phyloP scores from a whole-genome alignment of 1,139 yeast species.

The Oligophagozyma castellii region DNA sequence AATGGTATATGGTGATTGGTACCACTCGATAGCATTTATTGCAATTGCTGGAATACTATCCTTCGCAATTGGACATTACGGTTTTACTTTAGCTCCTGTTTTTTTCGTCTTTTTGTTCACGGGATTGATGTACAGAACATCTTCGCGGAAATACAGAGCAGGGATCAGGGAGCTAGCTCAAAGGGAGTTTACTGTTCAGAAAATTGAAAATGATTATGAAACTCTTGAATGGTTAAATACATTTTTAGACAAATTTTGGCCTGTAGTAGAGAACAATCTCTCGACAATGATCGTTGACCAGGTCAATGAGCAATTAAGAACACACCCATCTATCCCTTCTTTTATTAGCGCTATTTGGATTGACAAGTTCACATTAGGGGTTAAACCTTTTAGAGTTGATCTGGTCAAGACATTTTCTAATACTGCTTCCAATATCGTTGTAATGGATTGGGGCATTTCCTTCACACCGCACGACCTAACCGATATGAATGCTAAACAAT shows the following conservation, averaged over 20 bases:
- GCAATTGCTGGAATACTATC: constrained; percentile 53
- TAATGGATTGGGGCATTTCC: constrained; percentile 88
- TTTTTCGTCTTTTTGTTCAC: constrained; percentile 50
- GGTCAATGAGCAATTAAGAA: constrained; percentile 69
- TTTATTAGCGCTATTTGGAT: constrained; percentile 73
- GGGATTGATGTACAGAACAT: constrained; percentile 64
- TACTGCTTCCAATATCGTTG: constrained; percentile 79
- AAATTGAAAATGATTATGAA: constrained; percentile 78
- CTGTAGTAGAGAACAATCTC: constrained; percentile 71
- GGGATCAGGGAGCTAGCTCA: constrained; percentile 64
- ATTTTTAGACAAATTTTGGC: constrained; percentile 82
- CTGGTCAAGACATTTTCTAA: constrained; percentile 75
- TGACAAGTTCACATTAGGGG: constrained; percentile 79
- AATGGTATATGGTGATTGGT: constrained; percentile 86
- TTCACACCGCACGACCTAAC: constrained; percentile 80
- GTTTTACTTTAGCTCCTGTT: constrained; percentile 67
- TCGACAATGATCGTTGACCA: constrained; percentile 73
- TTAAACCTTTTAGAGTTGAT: constrained; percentile 89
- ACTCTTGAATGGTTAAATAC: constrained; percentile 89
- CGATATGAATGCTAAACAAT: constrained; percentile 71
- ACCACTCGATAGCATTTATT: constrained; percentile 68
- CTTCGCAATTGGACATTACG: constrained; percentile 66
- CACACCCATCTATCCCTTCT: constrained; percentile 60
- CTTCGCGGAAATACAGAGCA: constrained; percentile 65
- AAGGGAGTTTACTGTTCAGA: constrained; percentile 65